Evolutionary conservation across 2,329 filamentous ascomycete species (phyloP).

Genomic region (Colletotrichum chrysophilum): DNA sequence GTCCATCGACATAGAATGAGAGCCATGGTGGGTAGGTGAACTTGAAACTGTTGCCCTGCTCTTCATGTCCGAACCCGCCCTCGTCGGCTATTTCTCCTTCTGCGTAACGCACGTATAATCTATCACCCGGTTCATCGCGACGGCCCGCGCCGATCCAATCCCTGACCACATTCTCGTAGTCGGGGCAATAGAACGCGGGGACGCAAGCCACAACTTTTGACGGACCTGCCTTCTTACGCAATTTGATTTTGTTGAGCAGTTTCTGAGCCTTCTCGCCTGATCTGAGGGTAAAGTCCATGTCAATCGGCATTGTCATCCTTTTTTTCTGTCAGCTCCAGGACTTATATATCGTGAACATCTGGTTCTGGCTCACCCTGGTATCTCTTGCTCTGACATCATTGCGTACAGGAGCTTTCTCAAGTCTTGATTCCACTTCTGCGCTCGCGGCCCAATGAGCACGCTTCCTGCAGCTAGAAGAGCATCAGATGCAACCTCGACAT

Average conservation of each 20-base stretch:
- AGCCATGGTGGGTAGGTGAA: background rate
- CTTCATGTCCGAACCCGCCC: background rate
- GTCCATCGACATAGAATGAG: background rate
- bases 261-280: background rate
- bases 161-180: background rate
- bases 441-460: background rate
- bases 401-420: background rate
- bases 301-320: background rate
- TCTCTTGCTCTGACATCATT: background rate
- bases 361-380: background rate
- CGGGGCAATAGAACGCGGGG: background rate
- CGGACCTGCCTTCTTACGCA: background rate
- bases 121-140: background rate
- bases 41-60: background rate
- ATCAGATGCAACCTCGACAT: background rate
- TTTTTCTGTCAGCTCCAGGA: fast-evolving
- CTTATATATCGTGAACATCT: background rate
- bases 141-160: background rate
- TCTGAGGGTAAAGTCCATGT: background rate
- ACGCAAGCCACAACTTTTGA: background rate
- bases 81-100: background rate
- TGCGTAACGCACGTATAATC: background rate
- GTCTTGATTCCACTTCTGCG: background rate
- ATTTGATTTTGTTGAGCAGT: background rate
- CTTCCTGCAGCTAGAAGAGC: background rate